Percentiles rank a stretch among this genome's conserved stretches.
These are phyloP conservation scores for Calonectria henricotiae DNA, from an alignment of 2,329 filamentous ascomycete species.

Conservation along the genomic window DNA sequence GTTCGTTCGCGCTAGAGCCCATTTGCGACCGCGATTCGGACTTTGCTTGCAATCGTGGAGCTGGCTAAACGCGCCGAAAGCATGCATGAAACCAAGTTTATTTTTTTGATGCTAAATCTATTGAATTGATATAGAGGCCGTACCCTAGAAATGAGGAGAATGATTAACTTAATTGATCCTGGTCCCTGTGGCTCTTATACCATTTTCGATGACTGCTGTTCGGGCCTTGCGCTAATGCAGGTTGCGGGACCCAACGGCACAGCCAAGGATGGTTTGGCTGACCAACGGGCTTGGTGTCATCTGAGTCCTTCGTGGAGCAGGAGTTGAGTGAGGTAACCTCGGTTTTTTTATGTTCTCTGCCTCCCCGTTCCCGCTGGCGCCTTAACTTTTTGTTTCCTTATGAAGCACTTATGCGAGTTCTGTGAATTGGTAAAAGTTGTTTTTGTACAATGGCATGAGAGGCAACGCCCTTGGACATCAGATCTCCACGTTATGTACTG, in stretches of 20 bases:
- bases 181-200: neutral
- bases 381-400: neutral
- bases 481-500: neutral
- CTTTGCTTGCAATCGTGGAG: neutral
- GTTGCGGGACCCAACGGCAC: conserved; percentile 5
- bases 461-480: neutral
- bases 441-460: neutral
- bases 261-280: neutral
- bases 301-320: neutral
- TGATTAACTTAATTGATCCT: neutral
- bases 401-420: neutral
- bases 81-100: neutral
- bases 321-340: neutral
- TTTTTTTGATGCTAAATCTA: too few species aligned
- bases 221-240: conserved; percentile 2
- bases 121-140: neutral
- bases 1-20: neutral
- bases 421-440: neutral
- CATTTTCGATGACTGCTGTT: neutral
- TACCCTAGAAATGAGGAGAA: too few species aligned
- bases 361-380: neutral
- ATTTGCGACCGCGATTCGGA: neutral
- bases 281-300: neutral
- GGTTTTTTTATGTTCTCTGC: neutral
- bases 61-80: neutral